Conservation (phyloP, 2,329 filamentous ascomycete species). For the Sclerotinia trifoliorum region DNA sequence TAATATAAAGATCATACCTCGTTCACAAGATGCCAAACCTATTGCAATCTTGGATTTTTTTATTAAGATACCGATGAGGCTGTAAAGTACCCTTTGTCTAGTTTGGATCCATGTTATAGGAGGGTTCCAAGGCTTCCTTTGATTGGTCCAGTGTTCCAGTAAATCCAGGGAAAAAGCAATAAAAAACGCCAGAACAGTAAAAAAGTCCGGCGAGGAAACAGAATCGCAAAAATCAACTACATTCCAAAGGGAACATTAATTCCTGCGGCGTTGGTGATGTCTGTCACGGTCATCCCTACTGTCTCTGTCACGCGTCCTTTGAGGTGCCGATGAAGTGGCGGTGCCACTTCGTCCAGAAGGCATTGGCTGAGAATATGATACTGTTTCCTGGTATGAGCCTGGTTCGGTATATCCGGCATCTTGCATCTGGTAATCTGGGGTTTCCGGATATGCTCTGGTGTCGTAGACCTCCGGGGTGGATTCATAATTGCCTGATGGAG, state of each 20-base stretch:
- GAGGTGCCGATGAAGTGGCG: slow-evolving; percentile 32
- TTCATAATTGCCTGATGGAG: slow-evolving; percentile 32
- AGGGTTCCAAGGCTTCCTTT: slow-evolving; percentile 31
- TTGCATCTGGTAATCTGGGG: slow-evolving; percentile 23
- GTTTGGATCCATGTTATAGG: slow-evolving; percentile 32
- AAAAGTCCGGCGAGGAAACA: slow-evolving; percentile 26
- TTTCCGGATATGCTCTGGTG: slow-evolving; percentile 30
- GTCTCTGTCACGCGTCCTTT: slow-evolving; percentile 32
- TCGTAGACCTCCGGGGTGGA: slow-evolving; percentile 31
- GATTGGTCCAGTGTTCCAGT: slow-evolving; percentile 28
- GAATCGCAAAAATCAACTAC: slow-evolving; percentile 28
- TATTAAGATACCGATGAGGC: slow-evolving; percentile 28
- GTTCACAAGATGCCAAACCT: slow-evolving; percentile 28
- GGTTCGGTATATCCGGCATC: slow-evolving; percentile 24
- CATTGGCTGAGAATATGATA: slow-evolving; percentile 32
- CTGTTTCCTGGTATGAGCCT: slow-evolving; percentile 30
- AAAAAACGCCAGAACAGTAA: slow-evolving; percentile 36
- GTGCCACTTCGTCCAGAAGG: slow-evolving; percentile 31
- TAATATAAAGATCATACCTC: slow-evolving; percentile 27
- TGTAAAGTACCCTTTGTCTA: slow-evolving; percentile 29
- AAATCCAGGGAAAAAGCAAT: slow-evolving; percentile 30
- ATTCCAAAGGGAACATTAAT: slow-evolving; percentile 28
- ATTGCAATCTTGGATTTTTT: slow-evolving; percentile 31
- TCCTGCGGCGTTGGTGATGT: slow-evolving; percentile 32
- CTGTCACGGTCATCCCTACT: slow-evolving; percentile 35